Percentiles rank a stretch among this genome's conserved stretches.
These are phyloP conservation scores for Gossypium schwendimanii DNA, from an alignment of 441 rosid species.

Conservation along the genomic window DNA sequence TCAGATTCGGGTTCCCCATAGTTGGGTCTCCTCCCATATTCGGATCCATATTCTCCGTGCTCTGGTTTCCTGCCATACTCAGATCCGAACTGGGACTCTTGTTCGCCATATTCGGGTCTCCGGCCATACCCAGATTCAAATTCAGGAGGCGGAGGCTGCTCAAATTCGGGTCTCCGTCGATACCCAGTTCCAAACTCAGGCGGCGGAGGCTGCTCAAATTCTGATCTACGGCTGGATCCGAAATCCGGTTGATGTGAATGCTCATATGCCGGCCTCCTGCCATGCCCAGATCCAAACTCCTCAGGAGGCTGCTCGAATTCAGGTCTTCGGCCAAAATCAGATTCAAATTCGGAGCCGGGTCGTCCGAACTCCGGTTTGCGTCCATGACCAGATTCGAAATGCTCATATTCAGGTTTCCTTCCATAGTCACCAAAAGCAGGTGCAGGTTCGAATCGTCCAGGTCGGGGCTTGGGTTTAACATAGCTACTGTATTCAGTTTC, in stretches of 20 bases:
- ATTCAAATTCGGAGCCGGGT: neutral
- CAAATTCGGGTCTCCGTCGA: constrained; percentile 9
- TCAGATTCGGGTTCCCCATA: constrained; percentile 19
- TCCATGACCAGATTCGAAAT: constrained; percentile 23
- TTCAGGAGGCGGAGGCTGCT: constrained; percentile 2
- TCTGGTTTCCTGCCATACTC: constrained; percentile 10
- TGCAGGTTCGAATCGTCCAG: constrained; percentile 21
- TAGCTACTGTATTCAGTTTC: constrained; percentile 49
- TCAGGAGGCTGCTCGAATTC: constrained; percentile 6
- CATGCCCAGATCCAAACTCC: constrained; percentile 22
- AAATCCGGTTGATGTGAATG: neutral
- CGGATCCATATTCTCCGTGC: neutral
- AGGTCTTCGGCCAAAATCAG: neutral
- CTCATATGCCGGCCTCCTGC: constrained; percentile 22
- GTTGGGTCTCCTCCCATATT: constrained; percentile 17
- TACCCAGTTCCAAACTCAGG: constrained; percentile 14
- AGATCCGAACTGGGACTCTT: neutral
- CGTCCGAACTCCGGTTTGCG: constrained; percentile 18
- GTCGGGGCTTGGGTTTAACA: constrained; percentile 35
- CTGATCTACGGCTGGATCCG: constrained; percentile 12
- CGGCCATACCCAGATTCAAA: constrained; percentile 10
- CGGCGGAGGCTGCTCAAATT: neutral
- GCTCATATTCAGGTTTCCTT: constrained; percentile 16
- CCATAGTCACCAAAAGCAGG: constrained; percentile 16
- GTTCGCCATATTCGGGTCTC: neutral